Conservation (phyloP, 495 filamentous ascomycete species). For the Daldinia concentrica region DNA sequence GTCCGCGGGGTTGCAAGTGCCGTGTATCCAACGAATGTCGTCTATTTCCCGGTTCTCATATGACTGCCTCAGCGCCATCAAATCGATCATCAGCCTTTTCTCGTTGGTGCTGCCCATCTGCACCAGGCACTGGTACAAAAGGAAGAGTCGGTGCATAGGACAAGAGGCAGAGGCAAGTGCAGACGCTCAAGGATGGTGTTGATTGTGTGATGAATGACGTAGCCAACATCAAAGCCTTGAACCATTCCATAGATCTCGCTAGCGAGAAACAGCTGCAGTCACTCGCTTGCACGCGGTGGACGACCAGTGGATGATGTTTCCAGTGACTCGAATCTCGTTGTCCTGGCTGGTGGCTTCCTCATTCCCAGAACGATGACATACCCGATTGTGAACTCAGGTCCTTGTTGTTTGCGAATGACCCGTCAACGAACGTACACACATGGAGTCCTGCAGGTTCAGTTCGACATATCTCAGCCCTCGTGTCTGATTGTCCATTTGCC, state of each 20-base stretch:
- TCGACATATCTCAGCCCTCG: not conserved
- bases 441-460: not conserved
- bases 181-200: not conserved
- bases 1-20: constrained; percentile 8
- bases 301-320: constrained; percentile 11
- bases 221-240: constrained; percentile 10
- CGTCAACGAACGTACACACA: constrained; percentile 8
- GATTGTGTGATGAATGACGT: constrained; percentile 4
- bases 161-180: not conserved
- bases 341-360: constrained; percentile 1
- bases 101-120: not conserved
- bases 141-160: not conserved
- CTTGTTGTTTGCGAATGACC: constrained; percentile 21
- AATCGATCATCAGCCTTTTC: too few relatives aligned
- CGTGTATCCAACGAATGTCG: constrained; percentile 6
- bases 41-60: too few relatives aligned
- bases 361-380: constrained; percentile 3
- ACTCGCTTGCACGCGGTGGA: constrained; percentile 16
- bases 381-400: constrained; percentile 22
- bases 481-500: constrained; percentile 5
- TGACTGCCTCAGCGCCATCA: too few relatives aligned
- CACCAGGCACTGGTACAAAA: not conserved
- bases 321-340: not conserved
- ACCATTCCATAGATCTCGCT: constrained; percentile 23
- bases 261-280: constrained; percentile 8